Evolutionary conservation across 805 yeast genomes (phyloP), one percentile per base, ranked within the genome.

Genomic region (Zygotorulaspora chibaensis): DNA sequence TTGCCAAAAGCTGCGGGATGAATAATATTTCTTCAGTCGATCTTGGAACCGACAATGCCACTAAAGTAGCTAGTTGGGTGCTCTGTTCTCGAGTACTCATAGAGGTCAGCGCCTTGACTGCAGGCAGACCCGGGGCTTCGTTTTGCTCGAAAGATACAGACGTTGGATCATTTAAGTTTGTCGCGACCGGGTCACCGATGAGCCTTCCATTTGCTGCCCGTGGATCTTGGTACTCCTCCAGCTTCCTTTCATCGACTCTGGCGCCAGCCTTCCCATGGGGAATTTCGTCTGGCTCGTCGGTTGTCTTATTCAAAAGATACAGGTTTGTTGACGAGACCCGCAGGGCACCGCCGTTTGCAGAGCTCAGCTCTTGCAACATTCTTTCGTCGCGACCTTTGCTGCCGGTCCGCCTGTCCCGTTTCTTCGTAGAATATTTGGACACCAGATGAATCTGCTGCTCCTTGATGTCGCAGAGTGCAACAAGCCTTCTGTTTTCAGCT

Each of bases 81-180:
- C 73, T 70, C 50, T 72, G 67, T 49, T 74, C 73, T 44, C 74
- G 73, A 37, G 70, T 65, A 7, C 75, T 77, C 70, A 83, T 79
- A 27, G 83, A 80, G 15, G 79, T 79, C 40, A 79, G 64, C 1
- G 83, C 80, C 35, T 79, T 71, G 2, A 80, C 80, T 3, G 89
- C 88, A 1, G 83, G 81, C 2, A 87, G 78, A 5, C 88, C 89
- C 0, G 89, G 88, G 1, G 91, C 90, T 47, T 85, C 87, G 33
- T 71, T 71, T 45, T 76, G 81, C 57, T 82, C 87, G 52, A 79
- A 78, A 2, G 80, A 74, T 4, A 73, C 62, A n/a, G 66, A 62
- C 15, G 63, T 63, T 26, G 63, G 65, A 26, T 57, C 62, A 26
- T 55, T 55, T 26, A 56, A 42, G 23, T 55, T 59, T 17, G 61